Evolutionary conservation across 495 filamentous ascomycete genomes (phyloP).

Genomic region (Lasiosphaeria miniovina): DNA sequence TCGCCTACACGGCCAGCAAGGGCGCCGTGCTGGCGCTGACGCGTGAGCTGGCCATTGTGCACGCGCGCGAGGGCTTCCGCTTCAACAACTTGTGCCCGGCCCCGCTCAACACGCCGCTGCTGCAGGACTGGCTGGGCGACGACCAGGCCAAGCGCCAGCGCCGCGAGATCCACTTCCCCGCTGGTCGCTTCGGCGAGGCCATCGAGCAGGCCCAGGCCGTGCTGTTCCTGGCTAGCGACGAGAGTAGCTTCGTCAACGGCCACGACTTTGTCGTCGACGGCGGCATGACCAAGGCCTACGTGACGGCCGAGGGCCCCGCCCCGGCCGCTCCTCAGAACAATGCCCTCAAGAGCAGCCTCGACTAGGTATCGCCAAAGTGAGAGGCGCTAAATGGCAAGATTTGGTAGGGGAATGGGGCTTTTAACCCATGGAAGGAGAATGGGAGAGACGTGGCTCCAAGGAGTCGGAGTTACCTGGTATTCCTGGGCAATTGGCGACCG

Average conservation of each 20-base stretch:
- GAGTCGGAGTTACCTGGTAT: too few relatives aligned
- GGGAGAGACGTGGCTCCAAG: too few relatives aligned
- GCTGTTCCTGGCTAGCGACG: conserved; percentile 89
- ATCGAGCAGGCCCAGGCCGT: conserved; percentile 95
- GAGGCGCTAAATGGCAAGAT: too few relatives aligned
- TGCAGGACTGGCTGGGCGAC: conserved; percentile 94
- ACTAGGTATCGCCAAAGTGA: too few relatives aligned
- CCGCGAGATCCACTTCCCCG: conserved; percentile 92
- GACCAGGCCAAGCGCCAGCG: conserved; percentile 78
- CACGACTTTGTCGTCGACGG: conserved; percentile 94
- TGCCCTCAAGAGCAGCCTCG: conserved; percentile 36
- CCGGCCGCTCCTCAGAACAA: conserved; percentile 70
- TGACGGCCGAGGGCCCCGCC: conserved; percentile 82
- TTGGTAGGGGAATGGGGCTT: too few relatives aligned
- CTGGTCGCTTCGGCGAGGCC: conserved; percentile 91
- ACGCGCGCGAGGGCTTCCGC: conserved; percentile 77
- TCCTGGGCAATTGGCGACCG: too few relatives aligned
- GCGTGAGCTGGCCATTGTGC: conserved; percentile 76
- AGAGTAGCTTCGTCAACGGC: conserved; percentile 90
- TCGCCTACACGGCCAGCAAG: conserved; percentile 94
- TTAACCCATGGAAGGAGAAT: too few relatives aligned
- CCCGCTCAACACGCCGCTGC: conserved; percentile 79
- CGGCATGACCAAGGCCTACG: conserved; percentile 93
- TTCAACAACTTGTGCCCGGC: conserved; percentile 94
- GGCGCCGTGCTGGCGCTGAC: conserved; percentile 89